Evolutionary conservation across 2,329 filamentous ascomycete genomes (phyloP), one percentile per base, ranked within the genome.

Genomic region (Aspergillus amoenus): DNA sequence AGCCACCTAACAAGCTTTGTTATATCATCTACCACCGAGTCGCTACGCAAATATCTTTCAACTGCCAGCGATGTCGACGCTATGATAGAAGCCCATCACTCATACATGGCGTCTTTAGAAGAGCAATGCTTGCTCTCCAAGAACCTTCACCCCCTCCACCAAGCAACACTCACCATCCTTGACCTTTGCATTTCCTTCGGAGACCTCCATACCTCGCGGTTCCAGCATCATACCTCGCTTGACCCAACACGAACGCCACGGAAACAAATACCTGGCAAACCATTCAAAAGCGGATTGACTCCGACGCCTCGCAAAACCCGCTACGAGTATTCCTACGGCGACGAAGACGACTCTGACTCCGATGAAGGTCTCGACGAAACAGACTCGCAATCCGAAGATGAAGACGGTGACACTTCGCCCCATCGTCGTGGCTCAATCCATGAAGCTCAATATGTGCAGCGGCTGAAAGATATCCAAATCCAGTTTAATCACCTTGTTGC

Each of bases 1-100:
- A 86, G 87, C 8, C 94, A 96, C 68, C 76, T 96, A 4, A 87
- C 86, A 3, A 88, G 86, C 15, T 81, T 91, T 2, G 89, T 93
- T 1, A 79, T 96, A 1, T 82, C 81, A 0, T 83, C 86, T 0
- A 80, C 85, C 21, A 83, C 81, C 2, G 67, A 73, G 2, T 77
- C 79, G 30, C 82, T 97, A 77, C 76, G 77, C 5, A 70, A 73
- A 2, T 77, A 81, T 0, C 80, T 97, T 51, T 73, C 75, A 13
- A 75, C 77, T 5, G 85, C 90, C 0, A 79, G 82, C 24, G 91
- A 93, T 63, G 85, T 97, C 9, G 91, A 97, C 68, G 83, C 83
- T 24, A 95, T 97, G 90, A 86, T 92, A 24, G 74, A 75, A 1
- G 81, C 87, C 1, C 92, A 96, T 69, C 75, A 82, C 4, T 70